A percentile compares a stretch with the other conserved stretches of the same genome.
Evolutionary conservation across 768 basidiomycete species (phyloP).

Genomic region (Lactifluus piperatus): DNA sequence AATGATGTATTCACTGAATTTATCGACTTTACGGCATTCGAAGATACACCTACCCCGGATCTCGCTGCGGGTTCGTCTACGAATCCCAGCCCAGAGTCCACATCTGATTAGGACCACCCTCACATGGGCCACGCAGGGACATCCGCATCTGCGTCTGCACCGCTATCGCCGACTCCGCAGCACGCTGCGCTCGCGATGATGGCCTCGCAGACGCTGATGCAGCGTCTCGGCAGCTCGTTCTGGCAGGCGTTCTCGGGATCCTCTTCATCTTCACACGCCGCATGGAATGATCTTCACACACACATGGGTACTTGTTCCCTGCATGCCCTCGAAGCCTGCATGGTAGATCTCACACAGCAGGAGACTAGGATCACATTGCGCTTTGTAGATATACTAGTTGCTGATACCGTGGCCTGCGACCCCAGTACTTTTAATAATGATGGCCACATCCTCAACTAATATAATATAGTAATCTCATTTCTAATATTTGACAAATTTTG

Average conservation of each 20-base stretch:
- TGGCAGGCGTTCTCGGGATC: slow-evolving; percentile 81
- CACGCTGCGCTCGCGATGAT: slow-evolving; percentile 60
- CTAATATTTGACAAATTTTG: too few species aligned
- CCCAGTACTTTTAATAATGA: too few species aligned
- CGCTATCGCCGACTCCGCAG: slow-evolving; percentile 29
- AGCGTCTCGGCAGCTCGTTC: slow-evolving; percentile 67
- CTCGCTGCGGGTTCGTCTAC: too few species aligned
- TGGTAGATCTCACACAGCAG: slow-evolving; percentile 61
- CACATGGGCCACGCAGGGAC: too few species aligned
- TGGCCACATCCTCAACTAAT: too few species aligned
- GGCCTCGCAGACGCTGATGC: slow-evolving; percentile 67
- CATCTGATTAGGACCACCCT: too few species aligned
- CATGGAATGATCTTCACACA: slow-evolving; percentile 55
- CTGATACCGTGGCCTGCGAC: too few species aligned
- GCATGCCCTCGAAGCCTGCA: slow-evolving; percentile 42
- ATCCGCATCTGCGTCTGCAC: slow-evolving; percentile 24
- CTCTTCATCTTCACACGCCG: slow-evolving; percentile 27
- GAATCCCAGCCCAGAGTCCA: too few species aligned
- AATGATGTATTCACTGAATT: too few species aligned
- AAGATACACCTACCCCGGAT: too few species aligned
- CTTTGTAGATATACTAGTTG: slow-evolving; percentile 50
- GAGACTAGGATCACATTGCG: slow-evolving; percentile 74
- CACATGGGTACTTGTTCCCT: slow-evolving; percentile 34
- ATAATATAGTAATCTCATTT: too few species aligned
- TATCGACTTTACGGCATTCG: too few species aligned